Evolutionary conservation across 2,329 filamentous ascomycete species (phyloP).

Genomic region (Penicillium vulpinum): DNA sequence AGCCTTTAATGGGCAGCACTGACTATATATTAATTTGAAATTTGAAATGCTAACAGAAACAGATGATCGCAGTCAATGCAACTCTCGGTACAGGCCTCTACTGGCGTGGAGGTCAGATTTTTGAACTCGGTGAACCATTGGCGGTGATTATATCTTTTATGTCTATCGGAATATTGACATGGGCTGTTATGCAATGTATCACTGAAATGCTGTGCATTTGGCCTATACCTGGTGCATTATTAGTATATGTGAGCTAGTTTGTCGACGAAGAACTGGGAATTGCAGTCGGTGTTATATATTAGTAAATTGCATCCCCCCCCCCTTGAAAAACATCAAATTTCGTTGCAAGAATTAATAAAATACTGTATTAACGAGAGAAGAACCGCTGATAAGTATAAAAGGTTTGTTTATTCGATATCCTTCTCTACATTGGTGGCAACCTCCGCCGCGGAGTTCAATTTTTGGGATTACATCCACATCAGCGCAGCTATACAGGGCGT

Average conservation of each 20-base stretch:
- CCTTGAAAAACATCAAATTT: not conserved
- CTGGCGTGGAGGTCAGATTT: not conserved
- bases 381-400: not conserved
- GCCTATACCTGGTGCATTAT: slow-evolving; percentile 40
- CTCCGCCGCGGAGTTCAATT: not conserved
- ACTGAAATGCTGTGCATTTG: slow-evolving; percentile 41
- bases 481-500: not conserved
- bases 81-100: not conserved
- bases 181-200: slow-evolving; percentile 43
- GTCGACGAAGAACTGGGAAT: not conserved
- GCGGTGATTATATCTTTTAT: not conserved
- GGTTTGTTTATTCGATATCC: not conserved
- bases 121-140: not conserved
- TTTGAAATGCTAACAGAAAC: not conserved
- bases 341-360: not conserved
- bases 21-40: not conserved
- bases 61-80: not conserved
- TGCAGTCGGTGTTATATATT: not conserved
- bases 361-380: not conserved
- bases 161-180: slow-evolving; percentile 11
- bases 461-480: not conserved
- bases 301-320: not conserved
- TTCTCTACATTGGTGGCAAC: not conserved
- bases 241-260: slow-evolving; percentile 34
- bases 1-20: not conserved